These are phyloP conservation scores for Lactifluus pinguis DNA, from an alignment of 768 basidiomycete genomes.

Conservation along the genomic window DNA sequence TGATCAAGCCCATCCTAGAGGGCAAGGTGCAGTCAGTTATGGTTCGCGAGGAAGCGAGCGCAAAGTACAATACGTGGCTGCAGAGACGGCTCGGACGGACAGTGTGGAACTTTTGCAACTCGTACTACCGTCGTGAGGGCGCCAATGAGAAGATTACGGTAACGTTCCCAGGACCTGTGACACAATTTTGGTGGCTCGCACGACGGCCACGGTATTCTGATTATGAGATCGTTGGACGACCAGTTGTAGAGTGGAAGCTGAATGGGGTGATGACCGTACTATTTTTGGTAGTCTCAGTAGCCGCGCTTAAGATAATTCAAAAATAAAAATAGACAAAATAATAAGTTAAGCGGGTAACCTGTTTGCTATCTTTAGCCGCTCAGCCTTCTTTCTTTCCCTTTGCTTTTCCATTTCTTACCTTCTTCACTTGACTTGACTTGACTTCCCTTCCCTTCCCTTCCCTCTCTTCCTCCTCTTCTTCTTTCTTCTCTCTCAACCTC, in stretches of 20 bases:
- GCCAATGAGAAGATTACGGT: slow-evolving; percentile 33
- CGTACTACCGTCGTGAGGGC: slow-evolving; percentile 41
- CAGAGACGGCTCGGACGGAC: slow-evolving; percentile 38
- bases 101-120: slow-evolving; percentile 46
- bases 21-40: slow-evolving; percentile 42
- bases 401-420: too few relatives aligned
- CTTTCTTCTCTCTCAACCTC: slow-evolving; percentile 3
- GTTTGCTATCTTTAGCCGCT: too few relatives aligned
- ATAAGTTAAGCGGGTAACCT: too few relatives aligned
- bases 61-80: slow-evolving; percentile 44
- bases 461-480: slow-evolving; percentile 10
- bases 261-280: neutral
- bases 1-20: slow-evolving; percentile 44
- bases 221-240: slow-evolving; percentile 35
- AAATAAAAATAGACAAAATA: too few relatives aligned
- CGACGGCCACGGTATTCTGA: slow-evolving; percentile 35
- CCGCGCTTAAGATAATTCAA: too few relatives aligned
- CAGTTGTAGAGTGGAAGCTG: slow-evolving; percentile 24
- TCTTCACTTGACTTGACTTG: too few relatives aligned
- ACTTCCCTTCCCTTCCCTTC: neutral
- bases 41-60: slow-evolving; percentile 37
- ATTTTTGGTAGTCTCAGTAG: neutral
- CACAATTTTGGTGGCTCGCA: slow-evolving; percentile 44
- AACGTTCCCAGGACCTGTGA: slow-evolving; percentile 46
- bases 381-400: too few relatives aligned